Evolutionary conservation across 805 yeast species (phyloP), one percentile per base, ranked within the genome.

Genomic region (Komagataella ulmi): DNA sequence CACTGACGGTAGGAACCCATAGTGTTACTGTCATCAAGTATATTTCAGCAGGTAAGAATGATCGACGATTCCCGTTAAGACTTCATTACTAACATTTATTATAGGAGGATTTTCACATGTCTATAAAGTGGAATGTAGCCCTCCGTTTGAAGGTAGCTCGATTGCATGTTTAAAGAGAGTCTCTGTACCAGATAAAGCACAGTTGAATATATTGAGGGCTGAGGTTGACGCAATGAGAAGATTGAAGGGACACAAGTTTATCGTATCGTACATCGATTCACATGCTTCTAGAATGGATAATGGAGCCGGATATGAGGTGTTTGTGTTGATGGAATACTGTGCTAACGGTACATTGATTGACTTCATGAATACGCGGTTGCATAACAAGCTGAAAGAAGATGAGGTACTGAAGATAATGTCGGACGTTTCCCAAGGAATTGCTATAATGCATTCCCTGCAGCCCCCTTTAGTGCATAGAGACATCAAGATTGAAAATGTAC

Each of bases 191-290:
- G 88, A 85, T 63, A 93, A 93, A 66, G 77, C 81, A 60, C 85
- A 85, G 50, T 73, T 93, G 63, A 88, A 86, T 59, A 76, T 83
- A 21, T 71, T 93, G 50, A 72, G 98, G 55, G 96, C 95, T 45
- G 99, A 93, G 65, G 99, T 93, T 14, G 98, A 93, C 63, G 95
- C 97, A 10, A 91, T 93, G 98, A 86, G 88, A 66, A 73, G 96
- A 24, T 72, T 93, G 40, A 72, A 82, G 55, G 96, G 95, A 7
- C 78, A 85, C 56, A 76, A 77, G 48, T 82, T 83, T 62, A 81
- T 93, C 55, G 99, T 93, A 1, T 81, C 88, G 2, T 93, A 93
- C 65, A 86, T 89, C 50, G 99, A 93, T 65, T 88, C 97, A 2
- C 97, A 93, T 68, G 99, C 99, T 6, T 81, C 95, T 10, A 75